Base-by-base conservation (phyloP, 352 stramenopile genomes). In the Phytopythium mirpurense region DNA sequence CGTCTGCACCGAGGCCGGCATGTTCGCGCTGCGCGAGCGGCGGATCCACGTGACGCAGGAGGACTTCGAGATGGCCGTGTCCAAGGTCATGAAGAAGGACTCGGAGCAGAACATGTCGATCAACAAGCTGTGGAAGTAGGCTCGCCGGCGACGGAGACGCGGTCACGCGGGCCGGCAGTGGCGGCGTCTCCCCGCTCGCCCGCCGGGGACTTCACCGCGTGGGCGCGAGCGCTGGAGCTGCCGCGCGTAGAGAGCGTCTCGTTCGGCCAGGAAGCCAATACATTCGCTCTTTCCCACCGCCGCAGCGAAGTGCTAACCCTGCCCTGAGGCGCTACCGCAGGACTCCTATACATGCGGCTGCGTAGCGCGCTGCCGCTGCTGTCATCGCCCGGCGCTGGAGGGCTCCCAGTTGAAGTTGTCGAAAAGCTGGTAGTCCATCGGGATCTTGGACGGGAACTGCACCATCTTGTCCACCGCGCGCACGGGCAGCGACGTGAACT, bases 41-140 rank as follows among this genome's bases (percentile, higher is more conserved):
- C 88, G 97, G 56, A 98, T 99, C 51, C 97, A 99, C 81, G 97
- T 99, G 24, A 99, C 97, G 26, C 97, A 99, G 70, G 97, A 99
- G 81, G 97, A 99, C 80, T 99, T 99, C 73, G 96, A 99, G 74
- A 99, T 99, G 97, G 96, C 97, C 12, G 97, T 99, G 24, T 97
- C 91, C 51, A 99, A 99, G 88, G 97, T 99, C 56, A 99, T 99
- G 97, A 99, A 99, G 96, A 99, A 99, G 82, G 97, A 99, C 63
- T 93, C 86, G 51, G 97, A 99, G 63, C 78, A 88, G 62, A 91
- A 91, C 76, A 98, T 99, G 78, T 98, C 93, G 75, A 96, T 99
- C 67, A 96, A 97, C 73, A 98, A 99, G 82, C 83, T 99, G 56
- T 99, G 97, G 97, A 99, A 99, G 90, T 99, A 98, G 68, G 48